Evolutionary conservation across 2,329 filamentous ascomycete genomes (phyloP).

Genomic region (Monosporascus ibericus): DNA sequence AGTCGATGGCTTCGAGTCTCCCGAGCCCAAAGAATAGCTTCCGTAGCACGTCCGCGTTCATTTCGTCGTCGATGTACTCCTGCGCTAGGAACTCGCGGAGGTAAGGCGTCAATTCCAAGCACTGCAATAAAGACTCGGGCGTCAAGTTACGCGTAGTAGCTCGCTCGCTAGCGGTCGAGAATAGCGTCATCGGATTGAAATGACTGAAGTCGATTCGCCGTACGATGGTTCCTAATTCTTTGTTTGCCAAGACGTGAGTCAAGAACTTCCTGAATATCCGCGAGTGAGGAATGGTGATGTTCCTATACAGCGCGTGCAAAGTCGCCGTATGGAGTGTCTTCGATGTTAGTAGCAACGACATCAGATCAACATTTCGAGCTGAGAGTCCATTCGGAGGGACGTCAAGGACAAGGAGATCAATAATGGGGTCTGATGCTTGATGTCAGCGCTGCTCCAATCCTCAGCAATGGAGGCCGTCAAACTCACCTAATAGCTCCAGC

Average conservation of each 20-base stretch:
- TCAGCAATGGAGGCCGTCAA: conserved; percentile 1
- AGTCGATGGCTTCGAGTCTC: conserved; percentile 62
- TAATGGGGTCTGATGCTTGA: conserved; percentile 55
- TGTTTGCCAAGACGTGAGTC: conserved; percentile 59
- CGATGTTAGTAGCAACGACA: conserved; percentile 72
- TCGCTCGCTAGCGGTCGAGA: conserved; percentile 69
- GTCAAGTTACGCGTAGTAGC: conserved; percentile 71
- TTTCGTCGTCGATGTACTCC: conserved; percentile 74
- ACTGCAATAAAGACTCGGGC: conserved; percentile 63
- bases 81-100: conserved; percentile 74
- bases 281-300: conserved; percentile 78
- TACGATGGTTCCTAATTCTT: conserved; percentile 66
- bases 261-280: conserved; percentile 79
- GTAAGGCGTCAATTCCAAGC: conserved; percentile 64
- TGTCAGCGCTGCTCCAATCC: conserved; percentile 1
- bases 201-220: conserved; percentile 78
- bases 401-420: conserved; percentile 68
- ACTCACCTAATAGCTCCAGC: conserved; percentile 64
- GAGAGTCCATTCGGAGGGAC: conserved; percentile 69
- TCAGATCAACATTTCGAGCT: conserved; percentile 70
- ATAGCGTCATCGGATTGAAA: conserved; percentile 74
- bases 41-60: conserved; percentile 59
- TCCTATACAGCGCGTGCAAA: conserved; percentile 67
- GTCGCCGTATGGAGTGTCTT: conserved; percentile 67
- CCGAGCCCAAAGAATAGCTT: conserved; percentile 66